A percentile compares a stretch with the other conserved stretches of the same genome.
phyloP scores from a whole-genome alignment of 139 green algal species.

The Spirogloea muscicola region DNA sequence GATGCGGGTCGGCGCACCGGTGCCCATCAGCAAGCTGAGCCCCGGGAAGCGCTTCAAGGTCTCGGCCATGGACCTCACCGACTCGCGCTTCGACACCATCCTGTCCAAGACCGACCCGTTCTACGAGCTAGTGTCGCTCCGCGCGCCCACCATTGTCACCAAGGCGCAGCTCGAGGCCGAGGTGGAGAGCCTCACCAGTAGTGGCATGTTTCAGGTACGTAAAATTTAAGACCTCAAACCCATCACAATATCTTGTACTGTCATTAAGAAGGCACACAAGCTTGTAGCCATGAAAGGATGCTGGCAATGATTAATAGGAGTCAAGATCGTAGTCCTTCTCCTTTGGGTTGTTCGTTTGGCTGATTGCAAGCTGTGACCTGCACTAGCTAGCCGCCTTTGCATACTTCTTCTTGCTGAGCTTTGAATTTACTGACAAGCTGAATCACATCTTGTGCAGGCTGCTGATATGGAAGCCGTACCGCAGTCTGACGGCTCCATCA shows the following conservation, averaged over 20 bases:
- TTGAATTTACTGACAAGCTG: no score
- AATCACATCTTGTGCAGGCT: no score
- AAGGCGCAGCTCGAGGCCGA: slow-evolving; percentile 19
- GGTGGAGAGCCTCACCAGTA: slow-evolving; percentile 3
- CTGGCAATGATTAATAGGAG: no score
- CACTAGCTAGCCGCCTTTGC: no score
- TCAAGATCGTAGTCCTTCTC: no score
- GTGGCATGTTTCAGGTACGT: slow-evolving; percentile 32
- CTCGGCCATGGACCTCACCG: slow-evolving; percentile 24
- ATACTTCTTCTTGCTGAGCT: no score
- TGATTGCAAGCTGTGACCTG: no score
- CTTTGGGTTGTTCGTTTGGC: no score
- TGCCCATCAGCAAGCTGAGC: slow-evolving; percentile 28
- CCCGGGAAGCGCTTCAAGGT: slow-evolving; percentile 27
- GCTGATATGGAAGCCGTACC: slow-evolving; percentile 13
- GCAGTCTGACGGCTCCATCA: background rate
- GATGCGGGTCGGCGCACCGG: slow-evolving; percentile 20
- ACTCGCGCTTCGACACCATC: slow-evolving; percentile 9
- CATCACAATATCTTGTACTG: no score
- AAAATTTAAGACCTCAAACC: no score
- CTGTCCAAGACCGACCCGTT: slow-evolving; percentile 28
- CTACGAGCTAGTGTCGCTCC: slow-evolving; percentile 24
- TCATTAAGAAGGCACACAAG: no score
- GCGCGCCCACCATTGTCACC: slow-evolving; percentile 7
- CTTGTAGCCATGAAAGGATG: no score